Evolutionary conservation across 1,284 basidiomycete genomes (phyloP).

Genomic region (Agroathelia rolfsii): DNA sequence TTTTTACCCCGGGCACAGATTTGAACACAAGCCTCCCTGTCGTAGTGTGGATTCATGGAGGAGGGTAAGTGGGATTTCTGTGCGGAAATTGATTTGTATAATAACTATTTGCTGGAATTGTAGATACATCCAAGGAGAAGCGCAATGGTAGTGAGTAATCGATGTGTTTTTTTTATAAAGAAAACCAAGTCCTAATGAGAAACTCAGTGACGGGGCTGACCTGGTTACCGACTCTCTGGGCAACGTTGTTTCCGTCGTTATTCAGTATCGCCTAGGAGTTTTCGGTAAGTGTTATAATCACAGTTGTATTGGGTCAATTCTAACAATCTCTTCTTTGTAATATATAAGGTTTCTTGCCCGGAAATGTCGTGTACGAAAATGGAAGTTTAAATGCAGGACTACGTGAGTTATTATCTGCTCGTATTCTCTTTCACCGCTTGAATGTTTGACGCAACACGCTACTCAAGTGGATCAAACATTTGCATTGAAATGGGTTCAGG

Average conservation of each 20-base stretch:
- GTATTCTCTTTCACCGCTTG: too few relatives aligned
- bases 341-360: conserved; percentile 18
- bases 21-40: too few relatives aligned
- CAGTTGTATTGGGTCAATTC: neutral
- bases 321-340: neutral
- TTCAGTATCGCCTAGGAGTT: conserved; percentile 17
- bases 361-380: conserved; percentile 16
- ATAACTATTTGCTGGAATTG: too few relatives aligned
- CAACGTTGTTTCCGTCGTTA: conserved; percentile 14
- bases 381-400: conserved; percentile 20
- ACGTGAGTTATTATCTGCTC: too few relatives aligned
- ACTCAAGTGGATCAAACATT: conserved; percentile 22
- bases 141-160: conserved; percentile 6
- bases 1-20: too few relatives aligned
- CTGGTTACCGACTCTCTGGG: conserved; percentile 16
- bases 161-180: neutral
- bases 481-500: conserved; percentile 23
- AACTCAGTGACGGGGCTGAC: conserved; percentile 20
- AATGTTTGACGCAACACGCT: too few relatives aligned
- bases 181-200: too few relatives aligned
- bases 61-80: too few relatives aligned
- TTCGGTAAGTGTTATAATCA: conserved; percentile 10
- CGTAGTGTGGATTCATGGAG: too few relatives aligned
- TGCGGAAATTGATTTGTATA: too few relatives aligned
- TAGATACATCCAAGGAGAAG: conserved; percentile 11